Conservation (phyloP, 306 rosid species). For the Abrus pulchellus region DNA sequence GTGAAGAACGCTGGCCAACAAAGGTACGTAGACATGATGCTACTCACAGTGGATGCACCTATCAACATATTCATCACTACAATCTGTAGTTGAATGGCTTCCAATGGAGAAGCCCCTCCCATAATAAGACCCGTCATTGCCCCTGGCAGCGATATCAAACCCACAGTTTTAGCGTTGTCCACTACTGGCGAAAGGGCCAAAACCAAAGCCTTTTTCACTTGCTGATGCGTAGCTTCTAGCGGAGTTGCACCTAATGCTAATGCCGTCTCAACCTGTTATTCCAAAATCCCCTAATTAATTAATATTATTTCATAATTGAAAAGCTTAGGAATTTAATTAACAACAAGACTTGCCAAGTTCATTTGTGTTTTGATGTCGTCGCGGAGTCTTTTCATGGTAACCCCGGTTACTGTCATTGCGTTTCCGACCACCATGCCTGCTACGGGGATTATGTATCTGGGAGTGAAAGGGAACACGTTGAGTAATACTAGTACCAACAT, state of each 20-base stretch:
- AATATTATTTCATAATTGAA: neutral
- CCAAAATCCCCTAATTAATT: no score
- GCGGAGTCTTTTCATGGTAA: conserved; percentile 90
- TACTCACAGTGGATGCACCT: conserved; percentile 90
- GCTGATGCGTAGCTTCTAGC: conserved; percentile 83
- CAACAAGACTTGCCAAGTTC: conserved; percentile 61
- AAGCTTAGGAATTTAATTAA: no score
- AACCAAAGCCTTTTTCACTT: conserved; percentile 82
- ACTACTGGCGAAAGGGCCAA: conserved; percentile 85
- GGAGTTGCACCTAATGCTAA: conserved; percentile 97
- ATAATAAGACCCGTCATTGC: conserved; percentile 98
- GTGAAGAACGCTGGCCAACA: conserved; percentile 97
- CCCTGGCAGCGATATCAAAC: conserved; percentile 90
- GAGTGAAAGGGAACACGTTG: conserved; percentile 89
- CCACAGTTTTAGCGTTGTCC: conserved; percentile 94
- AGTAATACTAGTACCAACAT: conserved; percentile 73
- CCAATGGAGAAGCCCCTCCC: conserved; percentile 98
- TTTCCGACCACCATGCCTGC: conserved; percentile 99
- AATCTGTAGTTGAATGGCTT: conserved; percentile 93
- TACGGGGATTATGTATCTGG: conserved; percentile 87
- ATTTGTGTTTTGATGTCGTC: conserved; percentile 84
- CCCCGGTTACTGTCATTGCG: conserved; percentile 95
- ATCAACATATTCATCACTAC: conserved; percentile 97
- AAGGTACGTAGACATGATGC: conserved; percentile 85
- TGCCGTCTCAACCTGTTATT: conserved; percentile 86